These are phyloP conservation scores for Beta lomatogona DNA, from an alignment of 179 eudicot species.

Conservation along the genomic window DNA sequence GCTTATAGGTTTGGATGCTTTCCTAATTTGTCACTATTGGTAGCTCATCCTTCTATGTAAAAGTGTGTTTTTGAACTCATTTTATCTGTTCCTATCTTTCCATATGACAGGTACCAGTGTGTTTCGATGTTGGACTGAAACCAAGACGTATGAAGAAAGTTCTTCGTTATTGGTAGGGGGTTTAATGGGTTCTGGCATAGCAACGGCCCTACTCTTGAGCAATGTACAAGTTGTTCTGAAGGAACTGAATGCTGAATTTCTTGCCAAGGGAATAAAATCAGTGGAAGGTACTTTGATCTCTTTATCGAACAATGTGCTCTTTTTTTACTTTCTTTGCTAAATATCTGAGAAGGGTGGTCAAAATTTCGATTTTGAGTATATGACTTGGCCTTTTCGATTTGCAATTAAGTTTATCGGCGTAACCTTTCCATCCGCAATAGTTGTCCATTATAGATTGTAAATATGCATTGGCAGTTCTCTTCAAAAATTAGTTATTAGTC, in stretches of 20 bases:
- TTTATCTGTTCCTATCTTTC: not conserved
- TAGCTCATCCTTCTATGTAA: constrained; percentile 1
- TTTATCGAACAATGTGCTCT: not conserved
- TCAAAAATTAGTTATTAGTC: not conserved
- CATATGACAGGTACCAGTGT: constrained; percentile 73
- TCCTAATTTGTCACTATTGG: not conserved
- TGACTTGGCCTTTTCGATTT: not conserved
- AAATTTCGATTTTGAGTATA: not conserved
- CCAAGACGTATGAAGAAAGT: constrained; percentile 75
- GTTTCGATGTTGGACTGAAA: constrained; percentile 89
- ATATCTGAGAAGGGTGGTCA: not conserved
- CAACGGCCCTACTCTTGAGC: constrained; percentile 78
- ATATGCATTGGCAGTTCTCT: not conserved
- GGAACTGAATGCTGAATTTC: constrained; percentile 82
- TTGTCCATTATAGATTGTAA: not conserved
- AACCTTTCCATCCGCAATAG: not conserved
- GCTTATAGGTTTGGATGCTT: not conserved
- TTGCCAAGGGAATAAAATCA: constrained; percentile 62
- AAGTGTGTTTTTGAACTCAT: not conserved
- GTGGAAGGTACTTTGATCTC: constrained; percentile 58
- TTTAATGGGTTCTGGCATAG: constrained; percentile 96
- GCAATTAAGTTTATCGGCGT: not conserved
- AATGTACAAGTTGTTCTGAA: constrained; percentile 74
- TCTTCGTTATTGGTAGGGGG: constrained; percentile 97
- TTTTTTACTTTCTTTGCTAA: not conserved